Conservation (phyloP, 176 grass and related monocot species). For the Oryza longistaminata region DNA sequence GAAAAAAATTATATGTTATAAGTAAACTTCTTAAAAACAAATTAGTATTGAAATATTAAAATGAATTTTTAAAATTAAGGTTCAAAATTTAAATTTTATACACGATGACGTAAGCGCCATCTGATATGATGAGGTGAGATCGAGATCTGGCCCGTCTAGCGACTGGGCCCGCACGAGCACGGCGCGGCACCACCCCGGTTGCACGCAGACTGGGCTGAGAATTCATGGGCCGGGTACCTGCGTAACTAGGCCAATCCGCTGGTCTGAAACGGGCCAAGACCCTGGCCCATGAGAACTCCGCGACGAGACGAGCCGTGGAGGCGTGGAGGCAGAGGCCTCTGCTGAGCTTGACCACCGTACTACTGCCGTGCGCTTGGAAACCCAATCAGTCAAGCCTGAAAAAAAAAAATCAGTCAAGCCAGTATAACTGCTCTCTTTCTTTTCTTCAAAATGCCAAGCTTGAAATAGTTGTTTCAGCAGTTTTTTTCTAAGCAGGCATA, state of each 20-base stretch:
- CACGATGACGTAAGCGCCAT: too few relatives aligned
- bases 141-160: too few relatives aligned
- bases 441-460: neutral
- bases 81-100: too few relatives aligned
- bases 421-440: neutral
- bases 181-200: neutral
- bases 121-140: too few relatives aligned
- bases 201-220: neutral
- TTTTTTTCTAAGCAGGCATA: neutral
- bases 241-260: neutral
- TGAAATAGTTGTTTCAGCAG: neutral
- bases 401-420: neutral
- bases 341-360: neutral
- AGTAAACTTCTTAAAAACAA: too few relatives aligned
- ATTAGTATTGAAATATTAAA: too few relatives aligned
- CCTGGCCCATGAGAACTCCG: neutral
- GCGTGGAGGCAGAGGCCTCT: neutral
- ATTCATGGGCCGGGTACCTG: neutral
- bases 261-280: neutral
- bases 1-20: too few relatives aligned
- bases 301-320: too few relatives aligned
- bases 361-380: neutral
- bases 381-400: neutral
- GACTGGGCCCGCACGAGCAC: too few relatives aligned
- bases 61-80: too few relatives aligned